Evolutionary conservation across 768 basidiomycete species (phyloP).

Genomic region (Termitomyces sp.): DNA sequence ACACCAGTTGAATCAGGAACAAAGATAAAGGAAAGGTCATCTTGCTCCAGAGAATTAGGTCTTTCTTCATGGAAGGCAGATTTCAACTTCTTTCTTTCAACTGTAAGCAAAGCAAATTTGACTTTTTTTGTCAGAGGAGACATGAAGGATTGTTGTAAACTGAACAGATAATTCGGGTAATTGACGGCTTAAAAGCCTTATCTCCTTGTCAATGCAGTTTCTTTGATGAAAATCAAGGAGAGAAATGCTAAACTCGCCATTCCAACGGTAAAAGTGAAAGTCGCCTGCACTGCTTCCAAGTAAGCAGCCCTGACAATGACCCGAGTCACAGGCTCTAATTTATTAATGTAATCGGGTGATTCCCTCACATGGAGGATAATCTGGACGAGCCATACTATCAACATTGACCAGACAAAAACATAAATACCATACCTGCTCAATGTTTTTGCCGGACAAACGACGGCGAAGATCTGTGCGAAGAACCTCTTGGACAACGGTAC

Average conservation of each 20-base stretch:
- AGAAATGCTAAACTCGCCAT: constrained; percentile 40
- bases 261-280: constrained; percentile 45
- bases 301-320: constrained; percentile 39
- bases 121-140: too few relatives aligned
- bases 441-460: constrained; percentile 40
- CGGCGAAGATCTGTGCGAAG: constrained; percentile 41
- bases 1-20: too few relatives aligned
- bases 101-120: too few relatives aligned
- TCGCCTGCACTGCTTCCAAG: constrained; percentile 41
- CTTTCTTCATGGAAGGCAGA: too few relatives aligned
- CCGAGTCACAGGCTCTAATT: constrained; percentile 35
- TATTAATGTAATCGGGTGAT: constrained; percentile 44
- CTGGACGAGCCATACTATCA: constrained; percentile 22
- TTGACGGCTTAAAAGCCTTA: neutral
- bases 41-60: too few relatives aligned
- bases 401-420: too few relatives aligned
- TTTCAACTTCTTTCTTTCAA: too few relatives aligned
- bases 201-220: constrained; percentile 33
- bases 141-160: neutral
- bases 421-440: constrained; percentile 46
- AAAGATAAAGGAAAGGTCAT: too few relatives aligned
- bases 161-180: neutral
- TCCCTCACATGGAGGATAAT: constrained; percentile 48
- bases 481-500: constrained; percentile 51
- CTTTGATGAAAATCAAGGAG: constrained; percentile 50